Evolutionary conservation across 1,284 basidiomycete species (phyloP), one percentile per base, ranked within the genome.

Genomic region (Cutaneotrichosporon sp.): DNA sequence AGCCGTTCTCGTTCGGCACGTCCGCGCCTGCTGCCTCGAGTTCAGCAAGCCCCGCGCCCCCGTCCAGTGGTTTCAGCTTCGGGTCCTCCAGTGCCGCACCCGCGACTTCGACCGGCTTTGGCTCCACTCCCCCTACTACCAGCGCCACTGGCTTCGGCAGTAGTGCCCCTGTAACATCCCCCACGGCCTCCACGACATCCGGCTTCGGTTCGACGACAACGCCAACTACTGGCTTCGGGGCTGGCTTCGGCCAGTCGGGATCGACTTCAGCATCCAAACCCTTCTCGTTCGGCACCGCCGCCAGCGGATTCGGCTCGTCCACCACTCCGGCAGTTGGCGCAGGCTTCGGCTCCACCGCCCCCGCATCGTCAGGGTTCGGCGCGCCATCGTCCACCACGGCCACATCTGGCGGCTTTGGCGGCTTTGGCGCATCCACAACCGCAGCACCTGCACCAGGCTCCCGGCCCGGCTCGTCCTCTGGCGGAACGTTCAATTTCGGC

Each of bases 241-340:
- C 26, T 4, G 27, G 20, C 9, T 51, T 45, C 29, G 33, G 45
- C 41, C 33, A 19, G 19, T 7, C 25, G 14, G 20, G 31, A 9
- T 14, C 52, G 8, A 20, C 22, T 10, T 9, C 39, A 11, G 24
- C 43, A 12, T 11, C 24, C 29, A 49, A 49, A 32, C 43, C 51
- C 6, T 53, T 54, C 25, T 35, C 47, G 17, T 50, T 54, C 22
- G 52, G 52, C 19, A 10, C 41, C 2, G 32, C 39, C 9, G 14
- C 27, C 12, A 17, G 22, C 22, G 33, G 33, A 27, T 49, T 42
- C 47, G 45, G 45, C 24, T 31, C 50, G 14, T 19, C 39, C 8
- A 26, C 33, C 25, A 37, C 45, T n/a, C 20, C 45, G 3, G 31
- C 44, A 5, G 12, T 35, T 2, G 20, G 33, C 24, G 25, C n/a